A percentile compares a stretch with the other conserved stretches of the same genome.
Conservation (phyloP, 2,329 filamentous ascomycete genomes). For the Penicillium fuscoglaucum region DNA sequence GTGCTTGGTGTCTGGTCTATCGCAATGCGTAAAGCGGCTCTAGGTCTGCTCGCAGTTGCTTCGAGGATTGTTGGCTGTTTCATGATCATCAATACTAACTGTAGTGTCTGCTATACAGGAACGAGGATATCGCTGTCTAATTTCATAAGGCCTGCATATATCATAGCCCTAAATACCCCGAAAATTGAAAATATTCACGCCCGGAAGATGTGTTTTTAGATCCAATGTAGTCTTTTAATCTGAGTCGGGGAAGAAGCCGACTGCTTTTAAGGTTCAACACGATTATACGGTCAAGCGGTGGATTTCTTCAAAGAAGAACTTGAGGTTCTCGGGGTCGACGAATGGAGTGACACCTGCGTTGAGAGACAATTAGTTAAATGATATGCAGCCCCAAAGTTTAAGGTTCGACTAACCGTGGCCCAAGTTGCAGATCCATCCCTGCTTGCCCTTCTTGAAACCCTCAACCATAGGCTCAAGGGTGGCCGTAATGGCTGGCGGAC, state of each 20-base stretch:
- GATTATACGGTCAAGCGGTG: slow-evolving; percentile 56
- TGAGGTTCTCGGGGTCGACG: slow-evolving; percentile 89
- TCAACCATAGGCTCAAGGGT: slow-evolving; percentile 83
- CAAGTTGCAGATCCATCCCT: slow-evolving; percentile 95
- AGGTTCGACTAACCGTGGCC: slow-evolving; percentile 71
- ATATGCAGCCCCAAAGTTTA: slow-evolving; percentile 5
- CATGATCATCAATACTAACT: slow-evolving; percentile 16
- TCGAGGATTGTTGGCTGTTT: slow-evolving; percentile 3
- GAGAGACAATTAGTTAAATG: slow-evolving; percentile 21
- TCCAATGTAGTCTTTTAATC: slow-evolving; percentile 13
- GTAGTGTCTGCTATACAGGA: slow-evolving; percentile 42
- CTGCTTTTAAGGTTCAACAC: not conserved
- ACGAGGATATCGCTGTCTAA: slow-evolving; percentile 60
- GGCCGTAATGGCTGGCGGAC: slow-evolving; percentile 74
- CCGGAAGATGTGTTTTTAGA: slow-evolving; percentile 7
- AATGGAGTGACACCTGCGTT: slow-evolving; percentile 81
- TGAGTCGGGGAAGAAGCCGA: slow-evolving; percentile 13
- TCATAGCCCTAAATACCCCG: slow-evolving; percentile 10
- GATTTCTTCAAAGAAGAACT: slow-evolving; percentile 91
- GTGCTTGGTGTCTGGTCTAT: slow-evolving; percentile 10
- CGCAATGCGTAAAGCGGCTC: not conserved
- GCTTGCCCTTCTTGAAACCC: slow-evolving; percentile 78
- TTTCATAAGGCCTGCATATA: slow-evolving; percentile 13
- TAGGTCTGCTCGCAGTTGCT: not conserved
- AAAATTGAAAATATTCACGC: slow-evolving; percentile 6